These are phyloP conservation scores for Sisymbrium irio DNA, from an alignment of 345 rosid species.

Conservation along the genomic window DNA sequence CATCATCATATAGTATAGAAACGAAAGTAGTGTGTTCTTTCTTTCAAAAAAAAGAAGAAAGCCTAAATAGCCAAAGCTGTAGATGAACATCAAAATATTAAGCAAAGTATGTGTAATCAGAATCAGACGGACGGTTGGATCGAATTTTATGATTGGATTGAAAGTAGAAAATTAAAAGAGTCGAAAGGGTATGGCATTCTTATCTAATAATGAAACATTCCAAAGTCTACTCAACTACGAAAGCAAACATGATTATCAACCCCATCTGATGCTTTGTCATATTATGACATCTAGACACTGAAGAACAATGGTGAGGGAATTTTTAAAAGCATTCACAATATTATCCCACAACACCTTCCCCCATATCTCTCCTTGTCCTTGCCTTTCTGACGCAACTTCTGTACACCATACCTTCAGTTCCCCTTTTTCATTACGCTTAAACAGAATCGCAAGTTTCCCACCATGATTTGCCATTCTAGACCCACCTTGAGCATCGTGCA, in stretches of 20 bases:
- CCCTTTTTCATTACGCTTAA: slow-evolving; percentile 35
- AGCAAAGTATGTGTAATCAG: too few relatives aligned
- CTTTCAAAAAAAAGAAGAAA: too few relatives aligned
- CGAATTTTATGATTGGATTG: not conserved
- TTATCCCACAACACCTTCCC: slow-evolving; percentile 1
- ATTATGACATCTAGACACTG: not conserved
- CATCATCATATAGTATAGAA: not conserved
- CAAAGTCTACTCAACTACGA: not conserved
- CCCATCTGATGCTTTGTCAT: not conserved
- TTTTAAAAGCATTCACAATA: not conserved
- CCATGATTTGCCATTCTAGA: slow-evolving; percentile 33
- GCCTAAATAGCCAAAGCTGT: too few relatives aligned
- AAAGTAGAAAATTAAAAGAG: not conserved
- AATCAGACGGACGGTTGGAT: not conserved
- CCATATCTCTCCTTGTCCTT: not conserved
- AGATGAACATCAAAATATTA: too few relatives aligned
- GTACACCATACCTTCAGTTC: not conserved
- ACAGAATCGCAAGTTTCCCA: slow-evolving; percentile 61
- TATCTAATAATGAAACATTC: not conserved
- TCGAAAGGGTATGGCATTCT: not conserved
- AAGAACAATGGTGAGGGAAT: not conserved
- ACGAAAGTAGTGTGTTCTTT: too few relatives aligned
- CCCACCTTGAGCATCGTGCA: slow-evolving; percentile 42
- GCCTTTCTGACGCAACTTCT: not conserved
- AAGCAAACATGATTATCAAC: not conserved